A percentile compares a stretch with the other conserved stretches of the same genome.
Conservation (phyloP, 2,329 filamentous ascomycete species). For the Hypoxylon sp. region DNA sequence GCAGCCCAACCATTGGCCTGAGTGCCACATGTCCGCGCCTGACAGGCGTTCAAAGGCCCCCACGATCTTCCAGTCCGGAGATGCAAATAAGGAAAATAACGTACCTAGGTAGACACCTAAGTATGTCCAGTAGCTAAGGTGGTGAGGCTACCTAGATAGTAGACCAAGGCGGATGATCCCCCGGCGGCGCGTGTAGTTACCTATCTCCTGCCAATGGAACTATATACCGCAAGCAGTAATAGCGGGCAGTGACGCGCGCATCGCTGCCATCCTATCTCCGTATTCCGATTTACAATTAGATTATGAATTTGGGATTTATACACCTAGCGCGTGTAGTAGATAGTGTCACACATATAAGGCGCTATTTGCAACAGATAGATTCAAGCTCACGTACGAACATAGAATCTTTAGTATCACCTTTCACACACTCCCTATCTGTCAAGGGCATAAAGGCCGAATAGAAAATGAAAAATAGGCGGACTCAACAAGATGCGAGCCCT, state of each 20-base stretch:
- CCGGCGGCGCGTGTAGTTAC: constrained; percentile 15
- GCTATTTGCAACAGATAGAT: too few relatives aligned
- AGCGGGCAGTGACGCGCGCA: constrained; percentile 22
- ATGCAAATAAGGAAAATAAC: neutral
- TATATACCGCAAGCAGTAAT: constrained; percentile 2
- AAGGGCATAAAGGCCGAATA: neutral
- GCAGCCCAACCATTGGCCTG: constrained; percentile 30
- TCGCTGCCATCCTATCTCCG: neutral
- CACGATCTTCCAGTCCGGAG: neutral
- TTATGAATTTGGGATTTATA: neutral
- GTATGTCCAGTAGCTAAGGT: neutral
- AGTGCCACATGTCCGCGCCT: constrained; percentile 42
- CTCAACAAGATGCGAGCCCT: neutral
- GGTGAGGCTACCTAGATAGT: neutral
- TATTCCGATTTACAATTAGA: too few relatives aligned
- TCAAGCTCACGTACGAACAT: too few relatives aligned
- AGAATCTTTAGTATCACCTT: too few relatives aligned
- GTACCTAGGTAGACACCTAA: neutral
- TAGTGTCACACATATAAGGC: too few relatives aligned
- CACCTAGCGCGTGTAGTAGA: too few relatives aligned
- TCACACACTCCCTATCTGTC: neutral
- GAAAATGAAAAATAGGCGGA: neutral
- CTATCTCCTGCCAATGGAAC: constrained; percentile 8
- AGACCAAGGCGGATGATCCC: neutral
- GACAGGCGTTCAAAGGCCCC: constrained; percentile 19